Evolutionary conservation across 73 alveolate species (phyloP).

Genomic region (Symbiodinium natans): DNA sequence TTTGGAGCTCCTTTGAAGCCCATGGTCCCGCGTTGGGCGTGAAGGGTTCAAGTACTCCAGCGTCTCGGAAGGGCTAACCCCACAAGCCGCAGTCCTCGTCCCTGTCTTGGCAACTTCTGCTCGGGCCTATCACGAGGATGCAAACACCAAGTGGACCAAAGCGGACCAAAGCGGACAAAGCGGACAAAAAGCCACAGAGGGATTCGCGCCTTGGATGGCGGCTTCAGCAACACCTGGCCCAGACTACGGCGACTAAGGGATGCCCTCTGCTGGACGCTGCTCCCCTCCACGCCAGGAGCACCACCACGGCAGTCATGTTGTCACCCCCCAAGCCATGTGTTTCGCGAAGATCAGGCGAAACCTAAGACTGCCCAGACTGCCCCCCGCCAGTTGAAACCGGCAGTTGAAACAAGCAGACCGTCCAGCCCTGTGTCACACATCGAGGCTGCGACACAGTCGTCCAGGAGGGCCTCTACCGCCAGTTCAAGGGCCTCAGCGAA

Average conservation of each 20-base stretch:
- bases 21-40: too few species aligned
- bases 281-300: slow-evolving; percentile 58
- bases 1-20: not conserved
- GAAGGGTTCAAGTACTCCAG: too few species aligned
- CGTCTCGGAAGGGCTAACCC: too few species aligned
- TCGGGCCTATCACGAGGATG: not conserved
- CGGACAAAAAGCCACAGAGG: too few species aligned
- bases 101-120: not conserved
- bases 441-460: slow-evolving; percentile 26
- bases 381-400: too few species aligned
- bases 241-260: not conserved
- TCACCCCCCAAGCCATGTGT: slow-evolving; percentile 97
- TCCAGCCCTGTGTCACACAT: too few species aligned
- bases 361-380: not conserved
- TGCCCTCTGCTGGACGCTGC: not conserved
- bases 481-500: slow-evolving; percentile 47
- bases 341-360: slow-evolving; percentile 95
- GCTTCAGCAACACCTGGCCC: not conserved
- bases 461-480: slow-evolving; percentile 51
- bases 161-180: not conserved
- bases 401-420: not conserved
- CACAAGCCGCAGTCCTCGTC: not conserved
- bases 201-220: not conserved
- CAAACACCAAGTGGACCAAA: not conserved
- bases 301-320: slow-evolving; percentile 98